These are phyloP conservation scores for Tetratostichococcus sp. DNA, from an alignment of 139 green algal genomes.

Conservation along the genomic window DNA sequence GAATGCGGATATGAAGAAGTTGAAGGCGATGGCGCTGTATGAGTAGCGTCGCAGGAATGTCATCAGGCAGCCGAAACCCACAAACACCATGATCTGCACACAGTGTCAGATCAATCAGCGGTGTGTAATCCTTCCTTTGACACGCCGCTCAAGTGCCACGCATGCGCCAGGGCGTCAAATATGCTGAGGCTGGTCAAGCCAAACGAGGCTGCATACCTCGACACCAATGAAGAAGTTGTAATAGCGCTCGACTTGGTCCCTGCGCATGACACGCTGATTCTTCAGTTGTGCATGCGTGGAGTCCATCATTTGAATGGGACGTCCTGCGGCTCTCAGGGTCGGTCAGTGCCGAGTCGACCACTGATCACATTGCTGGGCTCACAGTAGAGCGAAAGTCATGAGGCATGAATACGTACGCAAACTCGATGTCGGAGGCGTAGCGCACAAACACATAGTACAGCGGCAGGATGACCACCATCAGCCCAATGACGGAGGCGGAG, in stretches of 20 bases:
- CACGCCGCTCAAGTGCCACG: no score
- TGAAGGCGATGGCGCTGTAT: conserved; percentile 47
- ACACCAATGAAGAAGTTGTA: conserved; percentile 29
- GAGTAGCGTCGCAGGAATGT: conserved; percentile 57
- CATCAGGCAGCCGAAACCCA: conserved; percentile 19
- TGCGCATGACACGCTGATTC: not conserved
- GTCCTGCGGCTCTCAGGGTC: no score
- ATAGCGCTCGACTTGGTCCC: conserved; percentile 28
- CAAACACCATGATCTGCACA: conserved; percentile 49
- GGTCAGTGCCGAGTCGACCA: no score
- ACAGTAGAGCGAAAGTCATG: no score
- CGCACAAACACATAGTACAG: not conserved
- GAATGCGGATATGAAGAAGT: conserved; percentile 45
- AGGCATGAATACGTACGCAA: not conserved
- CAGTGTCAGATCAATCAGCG: no score
- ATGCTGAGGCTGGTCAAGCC: no score
- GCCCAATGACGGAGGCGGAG: not conserved
- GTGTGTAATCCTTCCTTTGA: no score
- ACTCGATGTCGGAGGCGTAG: not conserved
- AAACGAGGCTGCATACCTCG: not conserved
- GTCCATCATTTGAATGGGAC: no score
- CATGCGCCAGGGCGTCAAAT: no score
- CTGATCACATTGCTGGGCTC: no score
- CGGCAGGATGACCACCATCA: not conserved
- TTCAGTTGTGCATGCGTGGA: no score